Base-by-base conservation (phyloP, 306 rosid species). In the Malus fusca region DNA sequence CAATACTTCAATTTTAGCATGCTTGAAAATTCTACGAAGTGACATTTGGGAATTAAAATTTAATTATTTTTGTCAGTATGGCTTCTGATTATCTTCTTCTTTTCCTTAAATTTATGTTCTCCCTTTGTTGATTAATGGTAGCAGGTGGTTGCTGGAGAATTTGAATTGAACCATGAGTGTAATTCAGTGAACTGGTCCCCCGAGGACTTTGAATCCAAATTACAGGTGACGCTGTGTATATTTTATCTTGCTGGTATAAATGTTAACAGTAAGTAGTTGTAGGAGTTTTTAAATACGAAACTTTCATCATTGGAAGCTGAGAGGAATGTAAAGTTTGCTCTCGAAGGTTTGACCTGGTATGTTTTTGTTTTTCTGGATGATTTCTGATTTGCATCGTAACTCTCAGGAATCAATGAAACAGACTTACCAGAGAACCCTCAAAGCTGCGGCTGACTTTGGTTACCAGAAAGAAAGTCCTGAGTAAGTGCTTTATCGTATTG, bases 131-230 rank as follows among this genome's bases (percentile, higher is more conserved):
- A 15, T 48, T 48, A 48, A 48, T 48, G 55, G 59, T 73, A 79
- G 79, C 81, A 93, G 98, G 97, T 93, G 70, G 97, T 93, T 68
- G 97, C 98, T 72, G 98, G 98, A 84, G 98, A 93, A 86, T 95
- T 93, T 62, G 97, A 91, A 88, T 77, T 89, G 78, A 93, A 91
- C 82, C 96, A 89, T 58, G 96, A 89, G 77, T 93, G 93, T 80
- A 89, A 87, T 87, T 77, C 93, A 77, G 88, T 93, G 89, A 89
- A 93, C 78, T 93, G 98, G 97, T 93, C 98, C 30, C 93, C 97
- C 0, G 96, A 89, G 84, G 97, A 91, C 81, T 93, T 93, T 43
- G 98, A 93, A 83, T 87, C 98, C 70, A 91, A 93, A 81, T 81
- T 93, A 81, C 98, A 93, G 96, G 97, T 91, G 72, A 85, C 63